Percentiles rank a stretch among this genome's conserved stretches.
Conservation (phyloP, 257 asterid genomes). For the Asclepias syriaca region DNA sequence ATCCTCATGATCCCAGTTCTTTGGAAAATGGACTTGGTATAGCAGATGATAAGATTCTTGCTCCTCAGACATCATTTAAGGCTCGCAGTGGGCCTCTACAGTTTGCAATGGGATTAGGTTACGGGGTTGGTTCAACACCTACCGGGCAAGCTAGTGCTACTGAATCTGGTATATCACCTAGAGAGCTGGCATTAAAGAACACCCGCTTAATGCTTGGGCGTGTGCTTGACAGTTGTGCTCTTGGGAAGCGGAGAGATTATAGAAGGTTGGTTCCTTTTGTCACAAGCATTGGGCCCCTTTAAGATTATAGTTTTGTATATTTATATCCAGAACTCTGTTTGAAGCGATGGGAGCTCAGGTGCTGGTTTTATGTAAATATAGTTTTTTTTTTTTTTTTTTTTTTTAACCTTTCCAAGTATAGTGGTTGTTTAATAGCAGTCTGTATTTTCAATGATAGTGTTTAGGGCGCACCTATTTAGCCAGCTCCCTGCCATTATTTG, state of each 20-base stretch:
- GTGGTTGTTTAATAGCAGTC: constrained; percentile 23
- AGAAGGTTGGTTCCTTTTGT: constrained; percentile 91
- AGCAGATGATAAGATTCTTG: constrained; percentile 69
- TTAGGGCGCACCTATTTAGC: constrained; percentile 18
- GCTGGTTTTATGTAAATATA: constrained; percentile 34
- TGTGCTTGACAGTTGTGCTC: constrained; percentile 82
- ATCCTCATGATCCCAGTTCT: constrained; percentile 53
- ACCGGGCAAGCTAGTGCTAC: constrained; percentile 32
- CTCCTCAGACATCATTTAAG: constrained; percentile 82
- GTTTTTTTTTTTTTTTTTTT: constrained; percentile 3
- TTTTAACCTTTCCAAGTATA: constrained; percentile 6
- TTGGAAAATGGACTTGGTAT: constrained; percentile 66
- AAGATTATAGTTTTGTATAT: constrained; percentile 9
- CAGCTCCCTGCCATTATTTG: constrained; percentile 14
- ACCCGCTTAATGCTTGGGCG: constrained; percentile 87
- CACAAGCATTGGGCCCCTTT: constrained; percentile 59
- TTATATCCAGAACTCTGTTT: constrained; percentile 19
- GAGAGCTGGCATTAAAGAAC: constrained; percentile 76
- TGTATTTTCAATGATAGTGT: constrained; percentile 29
- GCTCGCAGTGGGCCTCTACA: constrained; percentile 97
- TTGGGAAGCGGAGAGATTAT: constrained; percentile 89
- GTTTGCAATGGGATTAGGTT: constrained; percentile 58
- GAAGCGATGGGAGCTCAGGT: constrained; percentile 20
- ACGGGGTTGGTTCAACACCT: constrained; percentile 37
- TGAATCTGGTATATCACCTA: constrained; percentile 59